Evolutionary conservation across 345 rosid species (phyloP), one percentile per base, ranked within the genome.

Genomic region (Barbarea vulgaris): DNA sequence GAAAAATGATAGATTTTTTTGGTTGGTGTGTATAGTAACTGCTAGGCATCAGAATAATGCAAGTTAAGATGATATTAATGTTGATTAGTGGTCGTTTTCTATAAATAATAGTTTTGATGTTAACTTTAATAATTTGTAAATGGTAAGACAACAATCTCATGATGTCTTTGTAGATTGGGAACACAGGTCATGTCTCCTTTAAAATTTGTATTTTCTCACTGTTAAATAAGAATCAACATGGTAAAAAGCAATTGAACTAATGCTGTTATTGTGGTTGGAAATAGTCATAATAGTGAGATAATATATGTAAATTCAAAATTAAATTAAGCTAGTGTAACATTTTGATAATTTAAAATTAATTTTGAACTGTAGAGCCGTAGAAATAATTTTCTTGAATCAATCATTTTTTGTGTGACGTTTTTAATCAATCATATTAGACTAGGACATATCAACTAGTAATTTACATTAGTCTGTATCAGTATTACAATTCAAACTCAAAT

Each of bases 101-200:
- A 17, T 17, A 46, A 34, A 18, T 5, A 56, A 47, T 68, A 51
- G 19, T 21, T 6, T 51, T 60, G 64, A 52, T 68, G 30, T 30
- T 28, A 19, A 48, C n/a, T 53, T 46, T 14, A 44, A 42, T 70
- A 47, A 31, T 6, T 42, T 17, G 47, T 33, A 52, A 34, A 15
- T 55, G 27, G 64, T 56, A 54, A 56, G 66, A 65, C 77, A 65
- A 48, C 36, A 77, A 47, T 36, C 72, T 56, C 46, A 42, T 64
- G 18, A 70, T 65, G 73, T 57, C 68, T 64, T 77, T 64, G 67
- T 55, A 27, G 76, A 64, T 34, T 48, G 67, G 53, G 30, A 57
- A 77, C 55, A 77, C 39, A 71, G 27, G 62, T 77, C 67, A 28
- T 27, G 65, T 69, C 70, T 42, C 14, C n/a, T n/a, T n/a, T 13